phyloP scores from a whole-genome alignment of 2,329 filamentous ascomycete species.

The Pseudocercospora macadamiae region DNA sequence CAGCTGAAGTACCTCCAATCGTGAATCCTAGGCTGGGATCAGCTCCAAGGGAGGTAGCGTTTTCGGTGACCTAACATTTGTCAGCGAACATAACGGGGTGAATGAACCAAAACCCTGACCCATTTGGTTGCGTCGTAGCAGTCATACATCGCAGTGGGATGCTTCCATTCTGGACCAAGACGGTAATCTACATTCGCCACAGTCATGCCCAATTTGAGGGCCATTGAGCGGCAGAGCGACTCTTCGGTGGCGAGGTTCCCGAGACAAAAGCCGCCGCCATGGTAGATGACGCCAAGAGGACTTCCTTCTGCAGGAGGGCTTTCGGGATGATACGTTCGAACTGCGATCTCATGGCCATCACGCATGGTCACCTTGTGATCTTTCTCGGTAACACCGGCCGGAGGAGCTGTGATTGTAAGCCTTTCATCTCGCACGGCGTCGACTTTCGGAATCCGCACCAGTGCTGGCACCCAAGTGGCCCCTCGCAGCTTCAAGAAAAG shows the following conservation, averaged over 20 bases:
- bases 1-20: constrained; percentile 56
- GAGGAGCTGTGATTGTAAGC: too few species aligned
- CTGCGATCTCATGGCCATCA: constrained; percentile 41
- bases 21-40: constrained; percentile 52
- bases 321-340: constrained; percentile 33
- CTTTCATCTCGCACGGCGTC: too few species aligned
- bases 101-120: constrained; percentile 31
- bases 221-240: constrained; percentile 45
- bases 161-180: constrained; percentile 55
- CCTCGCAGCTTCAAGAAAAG: constrained; percentile 27
- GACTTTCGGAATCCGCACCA: not conserved
- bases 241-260: constrained; percentile 50
- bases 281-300: constrained; percentile 44
- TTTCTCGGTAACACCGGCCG: constrained; percentile 42
- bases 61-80: constrained; percentile 20
- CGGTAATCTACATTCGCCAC: constrained; percentile 57
- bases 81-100: not conserved
- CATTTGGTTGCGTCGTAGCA: constrained; percentile 51
- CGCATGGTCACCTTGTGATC: constrained; percentile 39
- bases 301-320: constrained; percentile 23
- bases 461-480: constrained; percentile 16
- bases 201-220: constrained; percentile 42
- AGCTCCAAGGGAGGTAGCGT: constrained; percentile 39
- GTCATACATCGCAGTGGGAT: constrained; percentile 54
- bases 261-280: constrained; percentile 51